Evolutionary conservation across 78 protist genomes (phyloP).

Genomic region (Guillardia theta): DNA sequence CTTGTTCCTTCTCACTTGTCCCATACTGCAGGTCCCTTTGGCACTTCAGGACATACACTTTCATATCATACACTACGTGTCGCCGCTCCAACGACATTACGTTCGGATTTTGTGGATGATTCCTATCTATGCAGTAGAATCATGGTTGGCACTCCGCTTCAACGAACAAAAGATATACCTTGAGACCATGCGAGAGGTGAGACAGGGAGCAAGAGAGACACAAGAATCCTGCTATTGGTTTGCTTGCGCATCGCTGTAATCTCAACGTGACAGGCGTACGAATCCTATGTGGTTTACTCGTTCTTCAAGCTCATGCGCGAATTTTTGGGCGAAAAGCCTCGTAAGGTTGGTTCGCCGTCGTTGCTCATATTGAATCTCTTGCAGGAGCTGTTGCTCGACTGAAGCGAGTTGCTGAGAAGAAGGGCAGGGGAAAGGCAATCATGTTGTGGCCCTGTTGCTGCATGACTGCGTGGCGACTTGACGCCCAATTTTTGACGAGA

Average conservation of each 20-base stretch:
- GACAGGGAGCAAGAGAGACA: too few species aligned
- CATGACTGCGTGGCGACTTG: not conserved
- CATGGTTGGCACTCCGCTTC: constrained; percentile 37
- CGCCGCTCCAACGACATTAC: constrained; percentile 27
- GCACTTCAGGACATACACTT: not conserved
- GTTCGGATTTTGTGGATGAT: constrained; percentile 26
- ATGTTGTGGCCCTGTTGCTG: constrained; percentile 19
- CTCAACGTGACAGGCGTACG: not conserved
- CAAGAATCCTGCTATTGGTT: too few species aligned
- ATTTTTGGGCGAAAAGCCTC: not conserved
- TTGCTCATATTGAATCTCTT: too few species aligned
- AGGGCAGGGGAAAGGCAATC: not conserved
- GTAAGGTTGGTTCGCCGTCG: too few species aligned
- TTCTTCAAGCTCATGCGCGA: constrained; percentile 26
- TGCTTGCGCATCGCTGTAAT: too few species aligned
- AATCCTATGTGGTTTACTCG: constrained; percentile 12
- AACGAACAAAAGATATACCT: not conserved
- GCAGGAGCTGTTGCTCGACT: not conserved
- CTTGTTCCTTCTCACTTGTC: too few species aligned
- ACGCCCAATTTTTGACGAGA: constrained; percentile 7
- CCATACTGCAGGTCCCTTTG: not conserved
- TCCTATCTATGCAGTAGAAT: not conserved
- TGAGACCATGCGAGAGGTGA: not conserved
- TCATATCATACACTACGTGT: not conserved
- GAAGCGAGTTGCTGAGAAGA: not conserved